Evolutionary conservation across 306 rosid genomes (phyloP).

Genomic region (Prunus salicina): DNA sequence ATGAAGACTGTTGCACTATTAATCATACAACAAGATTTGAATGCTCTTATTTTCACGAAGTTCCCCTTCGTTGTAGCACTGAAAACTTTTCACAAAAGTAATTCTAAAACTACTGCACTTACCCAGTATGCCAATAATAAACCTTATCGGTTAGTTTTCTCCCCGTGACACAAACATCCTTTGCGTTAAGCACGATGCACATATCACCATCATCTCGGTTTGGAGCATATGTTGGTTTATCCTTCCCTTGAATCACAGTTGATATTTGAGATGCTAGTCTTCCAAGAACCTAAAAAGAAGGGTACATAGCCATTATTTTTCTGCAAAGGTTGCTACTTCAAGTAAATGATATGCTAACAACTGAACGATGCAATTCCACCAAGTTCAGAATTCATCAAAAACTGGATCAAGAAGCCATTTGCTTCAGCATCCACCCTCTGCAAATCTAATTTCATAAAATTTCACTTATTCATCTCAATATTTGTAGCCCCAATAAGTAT

Average conservation of each 20-base stretch:
- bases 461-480: too few species aligned
- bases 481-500: too few species aligned
- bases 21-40: not conserved
- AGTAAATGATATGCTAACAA: constrained; percentile 7
- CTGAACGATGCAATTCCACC: not conserved
- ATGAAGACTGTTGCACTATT: not conserved
- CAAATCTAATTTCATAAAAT: too few species aligned
- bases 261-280: constrained; percentile 95
- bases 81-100: constrained; percentile 5
- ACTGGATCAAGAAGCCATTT: too few species aligned
- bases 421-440: too few species aligned
- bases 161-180: constrained; percentile 83
- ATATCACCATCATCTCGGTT: constrained; percentile 93
- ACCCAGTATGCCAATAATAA: constrained; percentile 97
- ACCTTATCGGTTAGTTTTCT: constrained; percentile 83
- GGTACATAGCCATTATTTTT: not conserved
- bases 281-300: constrained; percentile 66
- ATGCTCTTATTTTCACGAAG: constrained; percentile 11
- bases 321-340: constrained; percentile 9
- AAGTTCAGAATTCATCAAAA: not conserved
- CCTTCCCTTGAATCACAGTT: constrained; percentile 90
- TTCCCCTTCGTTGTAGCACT: constrained; percentile 9
- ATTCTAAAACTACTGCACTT: constrained; percentile 22
- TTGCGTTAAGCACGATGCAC: constrained; percentile 93
- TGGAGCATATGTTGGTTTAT: constrained; percentile 88